Conservation (phyloP, 2,329 filamentous ascomycete genomes). For the Simplicillium sp. region DNA sequence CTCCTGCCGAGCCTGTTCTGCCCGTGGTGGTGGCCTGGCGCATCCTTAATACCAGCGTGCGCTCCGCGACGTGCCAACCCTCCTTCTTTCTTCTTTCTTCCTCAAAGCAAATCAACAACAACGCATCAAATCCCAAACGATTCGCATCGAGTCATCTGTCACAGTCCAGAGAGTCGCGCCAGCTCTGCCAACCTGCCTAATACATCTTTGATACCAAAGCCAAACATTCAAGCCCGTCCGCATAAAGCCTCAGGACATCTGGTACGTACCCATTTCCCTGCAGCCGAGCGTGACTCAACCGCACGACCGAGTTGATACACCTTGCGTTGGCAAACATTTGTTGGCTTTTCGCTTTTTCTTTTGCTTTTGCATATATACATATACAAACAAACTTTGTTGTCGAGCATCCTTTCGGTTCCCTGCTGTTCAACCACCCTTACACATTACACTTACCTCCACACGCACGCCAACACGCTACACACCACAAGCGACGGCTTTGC, state of each 20-base stretch:
- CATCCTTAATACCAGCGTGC: too few species aligned
- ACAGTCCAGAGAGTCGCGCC: constrained; percentile 51
- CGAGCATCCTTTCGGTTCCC: too few species aligned
- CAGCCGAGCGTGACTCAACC: neutral
- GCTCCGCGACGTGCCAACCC: constrained; percentile 5
- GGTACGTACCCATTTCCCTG: constrained; percentile 10
- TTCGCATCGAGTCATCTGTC: constrained; percentile 47
- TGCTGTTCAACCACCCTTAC: too few species aligned
- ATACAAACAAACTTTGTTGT: neutral
- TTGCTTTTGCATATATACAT: neutral
- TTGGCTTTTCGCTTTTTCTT: too few species aligned
- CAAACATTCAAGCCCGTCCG: neutral
- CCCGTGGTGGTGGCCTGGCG: too few species aligned
- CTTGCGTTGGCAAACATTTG: too few species aligned
- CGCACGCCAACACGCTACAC: too few species aligned
- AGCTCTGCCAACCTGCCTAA: constrained; percentile 34
- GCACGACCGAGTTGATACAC: too few species aligned
- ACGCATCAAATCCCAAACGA: constrained; percentile 37
- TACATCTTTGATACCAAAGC: neutral
- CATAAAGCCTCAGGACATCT: constrained; percentile 3
- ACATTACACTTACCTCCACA: too few species aligned
- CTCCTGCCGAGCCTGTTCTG: too few species aligned
- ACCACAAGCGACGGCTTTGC: neutral
- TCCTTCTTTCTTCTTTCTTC: constrained; percentile 14
- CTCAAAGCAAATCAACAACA: constrained; percentile 38